A percentile compares a stretch with the other conserved stretches of the same genome.
phyloP scores from a whole-genome alignment of 106 monocot species.

The Acorus gramineus region DNA sequence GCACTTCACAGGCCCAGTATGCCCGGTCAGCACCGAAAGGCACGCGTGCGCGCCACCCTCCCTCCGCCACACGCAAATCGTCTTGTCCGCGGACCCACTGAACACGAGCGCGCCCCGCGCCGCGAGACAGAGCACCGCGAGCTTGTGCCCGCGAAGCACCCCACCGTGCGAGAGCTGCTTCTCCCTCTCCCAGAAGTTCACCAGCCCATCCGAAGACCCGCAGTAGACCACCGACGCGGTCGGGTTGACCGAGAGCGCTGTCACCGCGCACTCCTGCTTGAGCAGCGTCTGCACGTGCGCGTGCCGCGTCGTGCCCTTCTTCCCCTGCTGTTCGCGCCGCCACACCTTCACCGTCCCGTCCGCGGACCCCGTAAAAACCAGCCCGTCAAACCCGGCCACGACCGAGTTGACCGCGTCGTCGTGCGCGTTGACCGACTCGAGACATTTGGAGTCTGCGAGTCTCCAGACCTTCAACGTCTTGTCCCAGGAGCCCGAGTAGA shows the following conservation, averaged over 20 bases:
- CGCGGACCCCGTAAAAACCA: conserved; percentile 24
- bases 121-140: conserved; percentile 19
- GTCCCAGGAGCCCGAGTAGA: conserved; percentile 49
- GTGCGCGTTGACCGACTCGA: conserved; percentile 27
- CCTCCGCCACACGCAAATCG: conserved; percentile 26
- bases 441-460: conserved; percentile 32
- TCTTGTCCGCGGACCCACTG: conserved; percentile 32
- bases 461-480: conserved; percentile 44
- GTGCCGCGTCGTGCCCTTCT: conserved; percentile 6
- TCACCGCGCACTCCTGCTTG: conserved; percentile 45
- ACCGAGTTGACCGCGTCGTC: conserved; percentile 32
- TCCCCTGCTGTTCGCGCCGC: conserved; percentile 16
- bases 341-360: conserved; percentile 35
- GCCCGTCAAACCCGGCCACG: conserved; percentile 1
- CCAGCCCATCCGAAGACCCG: conserved; percentile 52
- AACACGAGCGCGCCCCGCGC: conserved; percentile 15
- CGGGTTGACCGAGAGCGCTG: conserved; percentile 34
- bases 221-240: conserved; percentile 34
- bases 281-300: conserved; percentile 24
- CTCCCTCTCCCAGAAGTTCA: conserved; percentile 51
- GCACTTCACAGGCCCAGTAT: conserved; percentile 36
- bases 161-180: conserved; percentile 13
- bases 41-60: conserved; percentile 6
- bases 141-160: conserved; percentile 12
- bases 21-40: conserved; percentile 31